Evolutionary conservation across 768 basidiomycete genomes (phyloP), one percentile per base, ranked within the genome.

Genomic region (Tricholoma furcatifolium): DNA sequence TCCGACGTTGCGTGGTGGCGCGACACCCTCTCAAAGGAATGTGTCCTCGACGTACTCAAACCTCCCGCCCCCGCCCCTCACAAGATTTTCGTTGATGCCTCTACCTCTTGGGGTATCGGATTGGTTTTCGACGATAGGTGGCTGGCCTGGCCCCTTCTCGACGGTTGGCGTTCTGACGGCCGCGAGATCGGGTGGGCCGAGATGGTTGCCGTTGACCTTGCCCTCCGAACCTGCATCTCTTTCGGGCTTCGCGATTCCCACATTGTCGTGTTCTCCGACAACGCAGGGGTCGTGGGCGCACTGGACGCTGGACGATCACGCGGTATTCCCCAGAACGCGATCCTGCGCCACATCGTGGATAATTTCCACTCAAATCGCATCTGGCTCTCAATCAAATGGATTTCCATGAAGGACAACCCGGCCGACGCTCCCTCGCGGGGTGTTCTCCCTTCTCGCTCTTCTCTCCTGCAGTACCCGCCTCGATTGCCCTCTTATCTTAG

Each of bases 21-120:
- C 0, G 14, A 15, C 0, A 43, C 35, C 2, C 51, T 68, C 2
- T 43, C 45, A 6, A 4, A 18, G 40, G 40, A n/a, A n/a, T n/a
- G n/a, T n/a, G n/a, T 42, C 17, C 21, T 5, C 17, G 11, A 23
- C 18, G 47, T 65, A 11, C 17, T 44, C 0, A 38, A 46, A 8
- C 63, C 63, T 6, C 64, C 57, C 1, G 51, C 55, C 3, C 49
- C 59, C 2, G 38, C 43, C 2, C 17, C 53, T 2, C 31, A 60
- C 0, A 50, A 53, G 1, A 54, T 69, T 23, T 73, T 62, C 51
- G 70, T 74, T 0, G 71, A 74, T 49, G 70, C 74, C 0, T n/a
- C n/a, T n/a, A n/a, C n/a, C n/a, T n/a, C n/a, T n/a, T n/a, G n/a
- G n/a, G n/a, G n/a, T n/a, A n/a, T 74, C 70, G 47, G 58, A 4